Evolutionary conservation across 345 rosid genomes (phyloP).

Genomic region (Garcia nutans): DNA sequence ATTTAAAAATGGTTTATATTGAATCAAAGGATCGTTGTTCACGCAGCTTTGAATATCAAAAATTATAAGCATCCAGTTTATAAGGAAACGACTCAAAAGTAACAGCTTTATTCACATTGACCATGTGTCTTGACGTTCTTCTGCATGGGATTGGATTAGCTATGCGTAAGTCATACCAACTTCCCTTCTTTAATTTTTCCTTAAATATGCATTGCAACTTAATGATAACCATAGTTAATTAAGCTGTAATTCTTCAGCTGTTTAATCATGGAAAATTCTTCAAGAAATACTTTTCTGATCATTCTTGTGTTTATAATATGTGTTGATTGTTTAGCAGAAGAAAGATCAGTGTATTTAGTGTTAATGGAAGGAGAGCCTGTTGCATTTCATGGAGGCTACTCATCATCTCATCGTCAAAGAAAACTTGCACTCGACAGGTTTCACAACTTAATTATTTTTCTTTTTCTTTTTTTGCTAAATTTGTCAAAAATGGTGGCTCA

Average conservation of each 20-base stretch:
- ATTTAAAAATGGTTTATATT: too few species aligned
- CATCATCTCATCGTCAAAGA: not conserved
- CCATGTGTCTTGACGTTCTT: not conserved
- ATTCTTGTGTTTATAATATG: constrained; percentile 30
- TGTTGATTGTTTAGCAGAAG: constrained; percentile 37
- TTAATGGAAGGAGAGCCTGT: constrained; percentile 62
- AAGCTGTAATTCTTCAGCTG: not conserved
- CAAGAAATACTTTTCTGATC: not conserved
- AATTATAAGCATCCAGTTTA: not conserved
- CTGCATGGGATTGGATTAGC: not conserved
- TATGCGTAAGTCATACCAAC: too few species aligned
- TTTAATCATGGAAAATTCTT: not conserved
- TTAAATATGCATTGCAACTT: too few species aligned
- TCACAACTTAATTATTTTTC: too few species aligned
- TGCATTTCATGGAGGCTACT: constrained; percentile 39
- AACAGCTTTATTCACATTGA: constrained; percentile 31
- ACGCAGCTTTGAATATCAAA: too few species aligned
- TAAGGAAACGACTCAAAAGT: not conserved
- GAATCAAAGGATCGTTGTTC: too few species aligned
- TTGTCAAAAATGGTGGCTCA: too few species aligned
- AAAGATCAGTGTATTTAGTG: constrained; percentile 48
- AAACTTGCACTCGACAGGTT: constrained; percentile 41
- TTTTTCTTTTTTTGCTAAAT: not conserved
- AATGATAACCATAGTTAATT: not conserved
- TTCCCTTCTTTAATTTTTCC: too few species aligned